phyloP scores from a whole-genome alignment of 305 asterid species.

The Plantago lanceolata region DNA sequence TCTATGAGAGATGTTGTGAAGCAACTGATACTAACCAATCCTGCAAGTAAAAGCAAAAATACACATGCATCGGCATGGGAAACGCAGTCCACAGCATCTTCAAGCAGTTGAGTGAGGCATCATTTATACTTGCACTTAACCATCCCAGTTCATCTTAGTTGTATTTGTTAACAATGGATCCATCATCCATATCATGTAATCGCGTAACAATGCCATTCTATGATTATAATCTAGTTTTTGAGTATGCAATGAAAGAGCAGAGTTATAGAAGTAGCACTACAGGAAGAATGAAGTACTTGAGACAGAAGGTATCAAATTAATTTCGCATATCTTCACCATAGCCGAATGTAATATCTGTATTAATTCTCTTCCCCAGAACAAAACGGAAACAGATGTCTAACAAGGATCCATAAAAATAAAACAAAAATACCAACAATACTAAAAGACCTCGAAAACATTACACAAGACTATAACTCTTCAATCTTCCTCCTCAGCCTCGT shows the following conservation, averaged over 20 bases:
- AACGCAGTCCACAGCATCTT: not conserved
- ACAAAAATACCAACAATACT: not conserved
- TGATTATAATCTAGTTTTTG: not conserved
- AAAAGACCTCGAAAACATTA: too few relatives aligned
- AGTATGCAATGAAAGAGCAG: too few relatives aligned
- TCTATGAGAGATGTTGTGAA: conserved; percentile 80
- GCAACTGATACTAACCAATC: conserved; percentile 35
- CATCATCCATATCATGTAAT: not conserved
- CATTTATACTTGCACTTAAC: too few relatives aligned
- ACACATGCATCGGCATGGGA: not conserved
- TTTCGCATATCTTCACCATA: too few relatives aligned
- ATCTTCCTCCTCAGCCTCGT: conserved; percentile 76
- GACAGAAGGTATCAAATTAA: too few relatives aligned
- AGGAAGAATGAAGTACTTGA: too few relatives aligned
- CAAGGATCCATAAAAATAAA: not conserved
- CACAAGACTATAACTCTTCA: conserved; percentile 8
- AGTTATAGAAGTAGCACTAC: too few relatives aligned
- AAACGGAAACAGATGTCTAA: too few relatives aligned
- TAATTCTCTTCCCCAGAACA: too few relatives aligned
- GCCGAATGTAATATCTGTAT: too few relatives aligned
- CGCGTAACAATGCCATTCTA: not conserved
- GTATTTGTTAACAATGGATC: not conserved
- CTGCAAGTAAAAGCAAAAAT: conserved; percentile 36
- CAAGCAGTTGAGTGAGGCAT: not conserved
- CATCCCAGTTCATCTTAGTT: not conserved